Conservation (phyloP, 2,329 filamentous ascomycete species). For the Epichloe baconii region DNA sequence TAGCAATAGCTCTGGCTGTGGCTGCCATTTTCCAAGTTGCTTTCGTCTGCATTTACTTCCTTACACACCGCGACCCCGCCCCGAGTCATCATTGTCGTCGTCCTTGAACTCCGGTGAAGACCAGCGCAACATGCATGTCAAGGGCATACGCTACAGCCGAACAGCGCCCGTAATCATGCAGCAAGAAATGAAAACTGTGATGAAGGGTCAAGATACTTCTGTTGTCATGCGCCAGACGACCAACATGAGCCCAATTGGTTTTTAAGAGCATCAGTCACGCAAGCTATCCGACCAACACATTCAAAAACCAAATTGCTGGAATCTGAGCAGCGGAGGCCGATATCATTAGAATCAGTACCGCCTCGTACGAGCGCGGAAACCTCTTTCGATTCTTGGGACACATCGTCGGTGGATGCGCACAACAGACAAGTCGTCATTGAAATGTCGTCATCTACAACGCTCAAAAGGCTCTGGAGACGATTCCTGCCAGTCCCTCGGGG, state of each 20-base stretch:
- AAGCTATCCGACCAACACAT: constrained; percentile 38
- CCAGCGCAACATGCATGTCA: constrained; percentile 23
- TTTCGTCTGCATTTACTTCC: constrained; percentile 33
- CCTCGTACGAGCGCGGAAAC: constrained; percentile 35
- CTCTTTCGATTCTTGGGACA: constrained; percentile 65
- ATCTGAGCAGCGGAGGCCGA: constrained; percentile 27
- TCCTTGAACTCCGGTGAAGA: constrained; percentile 16
- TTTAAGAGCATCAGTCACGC: constrained; percentile 27
- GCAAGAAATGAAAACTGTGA: constrained; percentile 22
- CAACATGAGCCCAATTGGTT: constrained; percentile 12
- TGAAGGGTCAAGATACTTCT: constrained; percentile 26
- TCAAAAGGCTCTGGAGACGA: constrained; percentile 52
- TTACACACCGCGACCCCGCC: constrained; percentile 22
- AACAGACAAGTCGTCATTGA: constrained; percentile 45
- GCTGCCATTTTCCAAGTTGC: constrained; percentile 34
- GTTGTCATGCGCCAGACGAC: constrained; percentile 25
- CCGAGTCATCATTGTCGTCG: constrained; percentile 9
- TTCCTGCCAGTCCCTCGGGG: constrained; percentile 50
- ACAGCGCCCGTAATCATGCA: constrained; percentile 23
- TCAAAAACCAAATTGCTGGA: constrained; percentile 43
- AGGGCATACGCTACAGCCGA: constrained; percentile 39
- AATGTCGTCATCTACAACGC: constrained; percentile 30
- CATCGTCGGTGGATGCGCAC: constrained; percentile 50
- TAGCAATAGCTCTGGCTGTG: constrained; percentile 31
- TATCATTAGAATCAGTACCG: constrained; percentile 34